Base-by-base conservation (phyloP, 495 filamentous ascomycete genomes). In the Podospora appendiculata region DNA sequence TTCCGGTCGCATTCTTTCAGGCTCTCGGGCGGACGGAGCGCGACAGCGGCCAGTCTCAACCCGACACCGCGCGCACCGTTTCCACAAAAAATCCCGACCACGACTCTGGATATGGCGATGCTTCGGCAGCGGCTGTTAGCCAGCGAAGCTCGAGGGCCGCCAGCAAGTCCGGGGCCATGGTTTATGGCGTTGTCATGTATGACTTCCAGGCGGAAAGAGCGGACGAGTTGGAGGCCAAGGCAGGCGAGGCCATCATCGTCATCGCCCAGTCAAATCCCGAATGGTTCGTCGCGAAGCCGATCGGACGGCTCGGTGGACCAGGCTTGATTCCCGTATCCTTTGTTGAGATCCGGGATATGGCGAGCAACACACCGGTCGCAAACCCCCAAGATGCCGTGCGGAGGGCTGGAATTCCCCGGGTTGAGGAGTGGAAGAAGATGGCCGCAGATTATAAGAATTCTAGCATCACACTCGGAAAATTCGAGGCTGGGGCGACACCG, bases 401-500 rank as follows among this genome's bases (percentile, higher is more conserved):
- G 54, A 80, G 84, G 60, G 93, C 94, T 40, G 93, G 93, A 8
- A 90, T 98, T 41, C 93, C 94, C n/a, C 87, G 86, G 64, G 94
- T 98, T 11, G 93, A 98, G 65, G 94, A 97, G 61, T 98, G 93
- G 93, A 97, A 98, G 79, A 95, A 94, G 73, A 96, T 96, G 90
- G 93, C 93, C 9, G 90, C 90, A 18, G 91, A 96, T 45, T 98
- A 97, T 73, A 98, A 98, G 77, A 96, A 97, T 65, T 95, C 90
- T 69, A 96, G 92, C 69, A 97, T 97, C 64, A 88, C 89, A 5
- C 76, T 98, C 32, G 93, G 93, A 54, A 92, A 91, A 62, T 87
- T 97, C 46, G 90, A 95, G 56, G 77, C 63, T 8, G 72, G 76
- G 52, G 69, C 65, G 35, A 64, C 59, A n/a, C 64, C 67, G 46